A percentile compares a stretch with the other conserved stretches of the same genome.
phyloP scores from a whole-genome alignment of 1,284 basidiomycete species.

The Coniferiporia weirii region DNA sequence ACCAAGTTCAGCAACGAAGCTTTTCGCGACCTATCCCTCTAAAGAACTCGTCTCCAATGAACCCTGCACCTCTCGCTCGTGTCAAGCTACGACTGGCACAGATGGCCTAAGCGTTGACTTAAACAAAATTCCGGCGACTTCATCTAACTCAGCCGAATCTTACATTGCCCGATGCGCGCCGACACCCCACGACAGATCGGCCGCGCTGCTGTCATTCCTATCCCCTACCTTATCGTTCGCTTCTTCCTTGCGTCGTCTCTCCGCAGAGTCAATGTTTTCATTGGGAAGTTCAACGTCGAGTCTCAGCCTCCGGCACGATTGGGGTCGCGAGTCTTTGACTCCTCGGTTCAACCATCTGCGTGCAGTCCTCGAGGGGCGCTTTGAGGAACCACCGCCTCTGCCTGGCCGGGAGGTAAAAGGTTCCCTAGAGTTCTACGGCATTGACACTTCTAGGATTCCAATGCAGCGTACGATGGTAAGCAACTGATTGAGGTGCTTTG shows the following conservation, averaged over 20 bases:
- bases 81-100: neutral
- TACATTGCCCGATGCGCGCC: constrained; percentile 12
- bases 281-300: neutral
- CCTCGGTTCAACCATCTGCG: constrained; percentile 12
- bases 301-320: constrained; percentile 1
- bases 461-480: neutral
- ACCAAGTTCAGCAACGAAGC: constrained; percentile 12
- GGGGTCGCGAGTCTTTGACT: constrained; percentile 8
- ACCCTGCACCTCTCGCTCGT: neutral
- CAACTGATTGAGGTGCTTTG: neutral
- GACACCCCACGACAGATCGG: constrained; percentile 1
- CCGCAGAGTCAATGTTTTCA: neutral
- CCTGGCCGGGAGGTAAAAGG: neutral
- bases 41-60: neutral
- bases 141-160: neutral
- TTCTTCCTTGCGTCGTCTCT: neutral
- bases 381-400: constrained; percentile 2
- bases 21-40: constrained; percentile 2
- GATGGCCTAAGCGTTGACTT: too few species aligned
- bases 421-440: neutral
- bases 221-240: neutral
- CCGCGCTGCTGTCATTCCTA: neutral
- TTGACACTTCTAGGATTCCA: neutral
- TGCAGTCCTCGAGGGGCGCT: constrained; percentile 6
- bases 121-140: neutral